phyloP scores from a whole-genome alignment of 2,329 filamentous ascomycete species.

The Paraconiothyrium brasiliense region DNA sequence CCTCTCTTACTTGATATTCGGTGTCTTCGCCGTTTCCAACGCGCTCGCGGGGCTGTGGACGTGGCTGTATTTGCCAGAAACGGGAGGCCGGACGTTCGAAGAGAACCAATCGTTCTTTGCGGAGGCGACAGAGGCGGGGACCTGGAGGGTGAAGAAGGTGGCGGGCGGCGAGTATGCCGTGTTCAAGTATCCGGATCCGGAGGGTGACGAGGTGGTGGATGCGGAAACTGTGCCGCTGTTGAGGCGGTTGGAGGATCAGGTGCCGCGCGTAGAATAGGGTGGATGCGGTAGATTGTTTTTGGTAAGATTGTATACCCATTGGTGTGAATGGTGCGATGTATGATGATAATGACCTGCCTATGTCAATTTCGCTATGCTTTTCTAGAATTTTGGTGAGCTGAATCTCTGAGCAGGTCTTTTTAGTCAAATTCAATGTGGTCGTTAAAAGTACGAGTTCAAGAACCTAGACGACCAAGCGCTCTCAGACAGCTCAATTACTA shows the following conservation, averaged over 20 bases:
- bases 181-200: slow-evolving; percentile 53
- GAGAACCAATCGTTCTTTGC: slow-evolving; percentile 69
- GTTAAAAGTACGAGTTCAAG: no score
- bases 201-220: slow-evolving; percentile 44
- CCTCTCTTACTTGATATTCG: slow-evolving; percentile 66
- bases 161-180: slow-evolving; percentile 61
- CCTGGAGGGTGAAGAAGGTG: slow-evolving; percentile 65
- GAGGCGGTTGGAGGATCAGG: slow-evolving; percentile 55
- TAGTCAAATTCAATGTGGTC: no score
- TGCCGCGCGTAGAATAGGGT: slow-evolving; percentile 37
- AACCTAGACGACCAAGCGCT: no score
- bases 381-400: neutral
- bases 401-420: neutral
- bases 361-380: neutral
- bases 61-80: slow-evolving; percentile 63
- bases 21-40: slow-evolving; percentile 66
- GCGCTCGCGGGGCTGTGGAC: slow-evolving; percentile 65
- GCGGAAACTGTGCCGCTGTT: slow-evolving; percentile 59
- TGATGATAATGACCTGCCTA: neutral
- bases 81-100: slow-evolving; percentile 66
- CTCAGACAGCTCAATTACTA: no score
- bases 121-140: slow-evolving; percentile 60
- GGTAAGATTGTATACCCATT: slow-evolving; percentile 2
- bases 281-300: neutral
- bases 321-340: no score